Conservation (phyloP, 2,329 filamentous ascomycete genomes). For the Aspergillus brasiliensis region DNA sequence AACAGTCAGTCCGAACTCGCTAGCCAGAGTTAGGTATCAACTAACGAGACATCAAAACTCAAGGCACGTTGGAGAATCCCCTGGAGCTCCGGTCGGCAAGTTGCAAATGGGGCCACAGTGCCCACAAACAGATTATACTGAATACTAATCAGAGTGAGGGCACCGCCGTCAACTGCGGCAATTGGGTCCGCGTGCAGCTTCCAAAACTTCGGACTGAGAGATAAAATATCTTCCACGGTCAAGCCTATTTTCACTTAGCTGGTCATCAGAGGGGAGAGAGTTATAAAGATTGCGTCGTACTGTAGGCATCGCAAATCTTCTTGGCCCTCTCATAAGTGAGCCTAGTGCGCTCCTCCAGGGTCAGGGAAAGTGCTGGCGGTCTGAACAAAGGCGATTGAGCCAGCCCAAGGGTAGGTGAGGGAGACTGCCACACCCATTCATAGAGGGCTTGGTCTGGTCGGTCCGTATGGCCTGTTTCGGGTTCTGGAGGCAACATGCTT, state of each 20-base stretch:
- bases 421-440: background rate
- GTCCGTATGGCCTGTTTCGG: background rate
- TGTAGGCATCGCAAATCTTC: no score
- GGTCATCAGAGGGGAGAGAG: no score
- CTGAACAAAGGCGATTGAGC: constrained; percentile 3
- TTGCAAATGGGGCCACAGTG: no score
- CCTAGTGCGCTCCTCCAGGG: background rate
- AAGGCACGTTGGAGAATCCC: no score
- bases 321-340: constrained; percentile 4
- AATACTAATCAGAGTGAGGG: background rate
- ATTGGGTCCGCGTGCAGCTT: background rate
- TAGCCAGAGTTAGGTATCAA: no score
- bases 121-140: no score
- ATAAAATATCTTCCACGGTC: background rate
- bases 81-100: no score
- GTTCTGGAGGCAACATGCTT: background rate
- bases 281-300: no score
- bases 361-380: background rate
- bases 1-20: no score
- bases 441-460: background rate
- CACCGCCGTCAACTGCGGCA: background rate
- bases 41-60: no score
- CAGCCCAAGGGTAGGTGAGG: background rate
- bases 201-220: background rate
- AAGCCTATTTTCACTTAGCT: background rate